phyloP scores from a whole-genome alignment of 2,329 filamentous ascomycete genomes.

The Dactylellina haptotyla region DNA sequence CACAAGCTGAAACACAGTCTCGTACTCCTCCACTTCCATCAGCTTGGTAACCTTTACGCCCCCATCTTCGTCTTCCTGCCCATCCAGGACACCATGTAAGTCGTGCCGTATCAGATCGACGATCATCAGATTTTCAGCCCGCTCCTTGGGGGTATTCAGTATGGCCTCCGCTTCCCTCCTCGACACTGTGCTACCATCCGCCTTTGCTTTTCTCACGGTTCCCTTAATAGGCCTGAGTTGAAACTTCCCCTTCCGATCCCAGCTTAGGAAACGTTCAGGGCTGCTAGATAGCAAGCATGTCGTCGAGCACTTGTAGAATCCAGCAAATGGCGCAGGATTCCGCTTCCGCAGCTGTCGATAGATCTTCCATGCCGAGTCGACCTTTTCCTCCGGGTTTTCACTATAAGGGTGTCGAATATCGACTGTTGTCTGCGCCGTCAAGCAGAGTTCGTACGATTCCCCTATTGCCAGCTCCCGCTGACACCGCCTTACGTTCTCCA shows the following conservation, averaged over 20 bases:
- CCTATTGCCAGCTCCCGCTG: conserved; percentile 61
- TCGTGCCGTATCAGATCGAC: conserved; percentile 96
- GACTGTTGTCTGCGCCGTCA: conserved; percentile 59
- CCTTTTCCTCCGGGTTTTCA: conserved; percentile 59
- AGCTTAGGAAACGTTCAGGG: conserved; percentile 86
- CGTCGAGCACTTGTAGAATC: conserved; percentile 76
- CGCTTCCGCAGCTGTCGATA: conserved; percentile 75
- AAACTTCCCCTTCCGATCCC: conserved; percentile 71
- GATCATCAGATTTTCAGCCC: conserved; percentile 97
- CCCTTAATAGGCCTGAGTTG: conserved; percentile 96
- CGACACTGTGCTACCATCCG: conserved; percentile 68
- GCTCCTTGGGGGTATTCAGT: conserved; percentile 84
- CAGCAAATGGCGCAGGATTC: conserved; percentile 86
- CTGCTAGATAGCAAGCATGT: conserved; percentile 82
- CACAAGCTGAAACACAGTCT: conserved; percentile 89
- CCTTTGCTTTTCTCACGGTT: conserved; percentile 78
- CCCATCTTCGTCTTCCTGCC: conserved; percentile 64
- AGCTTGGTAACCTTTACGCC: conserved; percentile 80
- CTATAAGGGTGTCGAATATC: conserved; percentile 58
- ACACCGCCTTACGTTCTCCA: conserved; percentile 60
- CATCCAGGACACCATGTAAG: conserved; percentile 68
- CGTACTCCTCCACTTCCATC: conserved; percentile 89
- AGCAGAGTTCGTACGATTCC: conserved; percentile 63
- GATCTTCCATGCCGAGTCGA: conserved; percentile 71
- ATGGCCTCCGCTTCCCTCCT: conserved; percentile 77